phyloP scores from a whole-genome alignment of 1,284 basidiomycete genomes.

The Sporisorium reilianum region DNA sequence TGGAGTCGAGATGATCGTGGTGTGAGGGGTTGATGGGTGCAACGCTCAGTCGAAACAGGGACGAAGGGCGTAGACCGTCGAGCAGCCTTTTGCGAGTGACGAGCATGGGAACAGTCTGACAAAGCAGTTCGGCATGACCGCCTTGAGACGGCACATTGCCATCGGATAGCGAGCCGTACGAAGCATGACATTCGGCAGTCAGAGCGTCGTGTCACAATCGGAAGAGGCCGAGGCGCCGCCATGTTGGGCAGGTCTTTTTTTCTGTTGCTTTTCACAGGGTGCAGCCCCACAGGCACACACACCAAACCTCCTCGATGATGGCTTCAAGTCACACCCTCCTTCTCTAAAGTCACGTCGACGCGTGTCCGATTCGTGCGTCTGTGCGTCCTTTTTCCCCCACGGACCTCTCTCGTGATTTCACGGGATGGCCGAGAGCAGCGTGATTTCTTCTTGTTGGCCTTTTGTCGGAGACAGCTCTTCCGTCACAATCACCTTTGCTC shows the following conservation, averaged over 20 bases:
- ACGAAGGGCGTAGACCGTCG: neutral
- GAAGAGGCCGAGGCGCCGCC: constrained; percentile 2
- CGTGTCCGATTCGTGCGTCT: neutral
- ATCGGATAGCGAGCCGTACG: constrained; percentile 8
- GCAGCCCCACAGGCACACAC: neutral
- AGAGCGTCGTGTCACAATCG: neutral
- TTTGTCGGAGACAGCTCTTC: neutral
- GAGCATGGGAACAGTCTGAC: neutral
- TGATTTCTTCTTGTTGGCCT: no score
- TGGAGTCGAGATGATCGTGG: neutral
- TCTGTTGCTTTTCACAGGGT: constrained; percentile 3
- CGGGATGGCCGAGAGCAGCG: no score
- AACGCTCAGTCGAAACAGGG: neutral
- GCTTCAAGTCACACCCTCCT: neutral
- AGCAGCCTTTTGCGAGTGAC: neutral
- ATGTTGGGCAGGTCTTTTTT: neutral
- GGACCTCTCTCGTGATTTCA: neutral
- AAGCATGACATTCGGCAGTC: neutral
- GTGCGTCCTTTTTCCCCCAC: constrained; percentile 4
- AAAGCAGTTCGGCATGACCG: neutral
- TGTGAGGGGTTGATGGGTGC: no score
- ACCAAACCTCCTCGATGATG: no score
- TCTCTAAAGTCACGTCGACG: constrained; percentile 9
- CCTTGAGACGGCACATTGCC: neutral
- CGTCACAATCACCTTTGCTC: neutral